A percentile compares a stretch with the other conserved stretches of the same genome.
Evolutionary conservation across 768 basidiomycete genomes (phyloP).

Genomic region (Lactifluus echinatus): DNA sequence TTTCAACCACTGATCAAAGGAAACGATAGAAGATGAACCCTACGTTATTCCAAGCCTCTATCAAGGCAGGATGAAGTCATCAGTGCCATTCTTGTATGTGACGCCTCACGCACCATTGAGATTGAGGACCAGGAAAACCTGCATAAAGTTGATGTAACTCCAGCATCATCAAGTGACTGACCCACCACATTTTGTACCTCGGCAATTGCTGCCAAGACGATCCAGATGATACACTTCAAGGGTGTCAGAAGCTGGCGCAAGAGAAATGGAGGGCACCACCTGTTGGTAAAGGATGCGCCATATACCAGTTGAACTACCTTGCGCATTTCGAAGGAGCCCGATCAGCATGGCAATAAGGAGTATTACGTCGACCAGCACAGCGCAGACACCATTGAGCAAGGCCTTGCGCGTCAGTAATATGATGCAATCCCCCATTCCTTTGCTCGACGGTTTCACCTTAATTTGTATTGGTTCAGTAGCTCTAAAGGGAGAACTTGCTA

Average conservation of each 20-base stretch:
- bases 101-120: constrained; percentile 1
- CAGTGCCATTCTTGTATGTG: not conserved
- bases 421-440: not conserved
- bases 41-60: constrained; percentile 10
- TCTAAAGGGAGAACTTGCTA: not conserved
- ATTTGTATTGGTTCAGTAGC: no score
- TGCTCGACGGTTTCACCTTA: not conserved
- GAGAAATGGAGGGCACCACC: not conserved
- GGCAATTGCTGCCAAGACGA: not conserved
- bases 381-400: not conserved
- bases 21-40: not conserved
- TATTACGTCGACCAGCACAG: not conserved
- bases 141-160: not conserved
- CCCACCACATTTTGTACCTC: not conserved
- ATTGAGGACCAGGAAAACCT: constrained; percentile 7
- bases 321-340: not conserved
- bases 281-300: constrained; percentile 2
- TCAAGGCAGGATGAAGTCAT: not conserved
- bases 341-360: not conserved
- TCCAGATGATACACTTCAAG: not conserved
- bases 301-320: not conserved
- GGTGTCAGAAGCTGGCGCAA: not conserved
- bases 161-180: not conserved
- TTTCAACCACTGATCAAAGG: not conserved
- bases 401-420: not conserved